Percentiles rank a stretch among this genome's conserved stretches.
Evolutionary conservation across 2,329 filamentous ascomycete species (phyloP).

Genomic region (Teratosphaeria nubilosa): DNA sequence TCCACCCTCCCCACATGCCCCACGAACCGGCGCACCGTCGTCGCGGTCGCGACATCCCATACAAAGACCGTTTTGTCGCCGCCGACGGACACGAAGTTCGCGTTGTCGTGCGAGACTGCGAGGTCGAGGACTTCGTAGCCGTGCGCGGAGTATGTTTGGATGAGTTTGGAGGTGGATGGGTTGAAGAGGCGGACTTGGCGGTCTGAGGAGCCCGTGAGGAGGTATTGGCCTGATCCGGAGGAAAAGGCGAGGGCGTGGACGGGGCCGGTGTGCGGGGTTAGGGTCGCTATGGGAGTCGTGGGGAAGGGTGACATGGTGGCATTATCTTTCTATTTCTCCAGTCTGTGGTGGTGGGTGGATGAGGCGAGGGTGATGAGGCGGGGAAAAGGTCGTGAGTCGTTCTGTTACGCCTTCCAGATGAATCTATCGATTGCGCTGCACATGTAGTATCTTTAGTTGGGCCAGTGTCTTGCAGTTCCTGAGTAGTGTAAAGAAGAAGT

Average conservation of each 20-base stretch:
- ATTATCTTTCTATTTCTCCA: background rate
- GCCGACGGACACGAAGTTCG: constrained; percentile 74
- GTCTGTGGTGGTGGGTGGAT: background rate
- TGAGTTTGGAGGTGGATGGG: constrained; percentile 47
- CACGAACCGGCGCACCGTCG: constrained; percentile 65
- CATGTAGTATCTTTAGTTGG: no score
- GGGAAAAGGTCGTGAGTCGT: background rate
- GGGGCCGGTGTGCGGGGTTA: constrained; percentile 20
- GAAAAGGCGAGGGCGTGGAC: constrained; percentile 44
- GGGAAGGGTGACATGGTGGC: constrained; percentile 11
- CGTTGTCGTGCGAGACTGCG: constrained; percentile 62
- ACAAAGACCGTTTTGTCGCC: constrained; percentile 87
- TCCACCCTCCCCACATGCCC: constrained; percentile 62
- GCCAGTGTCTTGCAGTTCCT: no score
- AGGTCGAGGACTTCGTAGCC: constrained; percentile 86
- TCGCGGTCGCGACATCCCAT: constrained; percentile 81
- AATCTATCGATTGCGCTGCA: no score
- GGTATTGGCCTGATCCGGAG: constrained; percentile 38
- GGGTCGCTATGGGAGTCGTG: constrained; percentile 13
- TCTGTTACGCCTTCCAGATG: no score
- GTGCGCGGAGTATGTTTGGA: constrained; percentile 83
- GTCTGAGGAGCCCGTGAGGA: constrained; percentile 80
- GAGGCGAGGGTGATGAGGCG: background rate
- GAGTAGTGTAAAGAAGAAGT: background rate
- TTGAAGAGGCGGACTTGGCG: constrained; percentile 81